Base-by-base conservation (phyloP, 169 alveolate genomes). In the Plasmodium blacklocki region DNA sequence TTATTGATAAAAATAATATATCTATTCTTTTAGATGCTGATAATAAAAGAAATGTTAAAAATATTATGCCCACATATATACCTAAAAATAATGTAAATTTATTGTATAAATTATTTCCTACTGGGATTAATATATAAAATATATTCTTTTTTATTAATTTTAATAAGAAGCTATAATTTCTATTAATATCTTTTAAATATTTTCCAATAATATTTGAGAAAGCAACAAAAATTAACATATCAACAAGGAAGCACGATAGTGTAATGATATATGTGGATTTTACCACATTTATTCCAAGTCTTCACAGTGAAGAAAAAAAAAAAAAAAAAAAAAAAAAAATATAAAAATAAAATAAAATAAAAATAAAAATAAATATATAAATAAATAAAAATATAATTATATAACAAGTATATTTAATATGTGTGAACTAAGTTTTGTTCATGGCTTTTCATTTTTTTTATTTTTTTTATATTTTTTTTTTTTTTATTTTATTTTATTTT, bases 1-100 rank as follows among this genome's bases (percentile, higher is more conserved):
- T 71, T 21, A 78, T 49, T 5, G 89, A 78, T 14, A 78, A 71
- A 52, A 78, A 78, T 43, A 78, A 39, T 4, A 78, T 66, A n/a
- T 78, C 89, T 49, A 78, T 29, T 59, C 89, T 78, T 54, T 78
- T 78, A 2, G 89, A 78, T 26, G 89, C 78, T 11, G 89, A 21
- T 29, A 78, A 43, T 6, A 78, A 50, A 62, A 78, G 64, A 56
- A 78, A 78, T 0, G 72, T 66, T 52, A 78, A 66, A 23, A 52
- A 78, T 1, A 78, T 49, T n/a, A 78, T 12, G 7, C 72, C 64
- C 9, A 78, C 32, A 19, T 49, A 39, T 39, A 78, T 47, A 66
- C 89, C 60, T 18, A 78, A 58, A 43, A 78, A 78, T 29, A 43
- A 52, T 19, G 89, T 64, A 26, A 78, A 58, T 58, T 63, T 78